Base-by-base conservation (phyloP, 495 filamentous ascomycete species). In the Cryomyces minteri region DNA sequence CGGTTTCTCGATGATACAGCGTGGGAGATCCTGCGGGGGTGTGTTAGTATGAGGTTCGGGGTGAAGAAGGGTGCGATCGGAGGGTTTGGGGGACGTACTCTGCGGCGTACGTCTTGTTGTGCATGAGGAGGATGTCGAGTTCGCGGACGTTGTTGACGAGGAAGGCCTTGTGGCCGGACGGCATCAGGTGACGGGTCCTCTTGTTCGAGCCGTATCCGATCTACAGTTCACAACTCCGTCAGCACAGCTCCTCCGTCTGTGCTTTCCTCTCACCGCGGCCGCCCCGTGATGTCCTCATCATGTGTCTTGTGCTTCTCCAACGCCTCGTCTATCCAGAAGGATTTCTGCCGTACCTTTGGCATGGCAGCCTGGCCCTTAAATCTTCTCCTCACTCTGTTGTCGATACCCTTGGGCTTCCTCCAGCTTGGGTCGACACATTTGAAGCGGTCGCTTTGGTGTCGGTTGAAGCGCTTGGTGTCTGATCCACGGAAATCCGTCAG, bases 381-480 rank as follows among this genome's bases (percentile, higher is more conserved):
- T 54, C 88, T 79, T 69, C 88, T 76, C 57, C 84, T 77, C 61
- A 88, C 84, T 47, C 78, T 68, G 66, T 88, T 90, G 62, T 98
- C 90, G 68, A 98, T 98, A 80, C 90, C 90, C 79, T 95, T 98
- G 45, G 90, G 90, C 76, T 98, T 98, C 70, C 90, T 82, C 90
- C 90, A 98, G 65, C 71, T 78, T 38, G 80, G 62, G 61, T 72
- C 75, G 47, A 95, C 77, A 61, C 86, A 79, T 70, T 78, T 94
- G 75, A 90, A 98, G 63, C 77, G 78, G 70, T 96, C 90, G 67
- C 75, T 82, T 77, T 98, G 90, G 71, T 96, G 90, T 61, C 90
- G 86, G 68, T 75, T 79, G 77, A 94, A 94, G 66, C 68, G 71
- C 75, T 82, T 84, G 57, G 82, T 87, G 72, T 38, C 18, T 25